Percentiles rank a stretch among this genome's conserved stretches.
Evolutionary conservation across 345 rosid genomes (phyloP).

Genomic region (Eucalyptus tenuipes): DNA sequence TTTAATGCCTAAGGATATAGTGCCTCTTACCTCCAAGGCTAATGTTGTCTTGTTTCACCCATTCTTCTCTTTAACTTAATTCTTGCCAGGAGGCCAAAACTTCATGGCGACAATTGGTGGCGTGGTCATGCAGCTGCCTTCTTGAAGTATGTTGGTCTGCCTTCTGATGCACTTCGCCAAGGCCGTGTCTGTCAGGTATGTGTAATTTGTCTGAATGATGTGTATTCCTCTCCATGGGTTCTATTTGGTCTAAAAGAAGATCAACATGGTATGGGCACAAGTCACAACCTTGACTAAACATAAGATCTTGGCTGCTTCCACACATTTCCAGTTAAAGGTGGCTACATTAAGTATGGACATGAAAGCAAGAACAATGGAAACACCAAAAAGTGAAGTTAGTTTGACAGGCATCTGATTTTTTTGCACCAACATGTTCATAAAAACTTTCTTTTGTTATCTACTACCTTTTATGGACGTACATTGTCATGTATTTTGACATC

Average conservation of each 20-base stretch:
- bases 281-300: neutral
- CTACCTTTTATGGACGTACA: neutral
- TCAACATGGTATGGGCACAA: neutral
- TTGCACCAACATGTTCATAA: neutral
- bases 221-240: neutral
- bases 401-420: neutral
- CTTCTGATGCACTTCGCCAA: constrained; percentile 48
- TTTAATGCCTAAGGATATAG: neutral
- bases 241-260: neutral
- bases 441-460: neutral
- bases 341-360: neutral
- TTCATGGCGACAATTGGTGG: constrained; percentile 94
- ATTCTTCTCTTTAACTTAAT: neutral
- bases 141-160: constrained; percentile 48
- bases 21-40: neutral
- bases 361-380: neutral
- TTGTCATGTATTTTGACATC: neutral
- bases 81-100: constrained; percentile 50
- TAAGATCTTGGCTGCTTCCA: neutral
- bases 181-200: constrained; percentile 75
- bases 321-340: neutral
- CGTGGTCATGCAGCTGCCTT: constrained; percentile 95
- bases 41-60: neutral
- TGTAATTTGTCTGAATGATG: neutral
- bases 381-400: neutral